phyloP scores from a whole-genome alignment of 768 basidiomycete species.

The Calocera viscosa region DNA sequence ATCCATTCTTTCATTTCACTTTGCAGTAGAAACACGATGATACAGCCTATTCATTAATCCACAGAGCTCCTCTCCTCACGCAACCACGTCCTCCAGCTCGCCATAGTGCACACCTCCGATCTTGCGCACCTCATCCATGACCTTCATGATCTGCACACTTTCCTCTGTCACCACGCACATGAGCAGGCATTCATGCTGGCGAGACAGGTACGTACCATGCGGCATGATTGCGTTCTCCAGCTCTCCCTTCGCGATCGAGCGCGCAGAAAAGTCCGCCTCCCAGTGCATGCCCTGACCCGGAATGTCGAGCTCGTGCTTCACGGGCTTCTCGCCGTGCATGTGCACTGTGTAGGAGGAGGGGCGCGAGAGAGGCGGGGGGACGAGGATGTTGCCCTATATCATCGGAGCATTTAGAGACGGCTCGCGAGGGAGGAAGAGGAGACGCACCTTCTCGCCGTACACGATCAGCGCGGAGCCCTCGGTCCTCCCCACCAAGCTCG shows the following conservation, averaged over 20 bases:
- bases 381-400: slow-evolving; percentile 14
- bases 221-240: slow-evolving; percentile 13
- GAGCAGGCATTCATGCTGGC: too few species aligned
- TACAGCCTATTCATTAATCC: not conserved
- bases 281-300: slow-evolving; percentile 17
- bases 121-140: slow-evolving; percentile 17
- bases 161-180: slow-evolving; percentile 4
- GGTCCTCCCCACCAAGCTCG: slow-evolving; percentile 11
- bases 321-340: slow-evolving; percentile 11
- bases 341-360: slow-evolving; percentile 15
- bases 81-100: slow-evolving; percentile 7
- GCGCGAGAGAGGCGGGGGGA: slow-evolving; percentile 10
- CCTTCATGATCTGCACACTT: slow-evolving; percentile 13
- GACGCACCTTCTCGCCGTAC: slow-evolving; percentile 17
- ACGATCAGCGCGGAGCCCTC: slow-evolving; percentile 7
- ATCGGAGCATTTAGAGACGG: not conserved
- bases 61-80: not conserved
- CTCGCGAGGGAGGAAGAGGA: not conserved
- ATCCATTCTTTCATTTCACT: not conserved
- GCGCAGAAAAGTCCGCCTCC: slow-evolving; percentile 19
- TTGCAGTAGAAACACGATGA: not conserved
- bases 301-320: slow-evolving; percentile 1
- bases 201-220: not conserved
- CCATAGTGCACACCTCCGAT: slow-evolving; percentile 9
- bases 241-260: slow-evolving; percentile 18